Percentiles rank a stretch among this genome's conserved stretches.
Evolutionary conservation across 345 rosid genomes (phyloP).

Genomic region (Rhizophora mangle): DNA sequence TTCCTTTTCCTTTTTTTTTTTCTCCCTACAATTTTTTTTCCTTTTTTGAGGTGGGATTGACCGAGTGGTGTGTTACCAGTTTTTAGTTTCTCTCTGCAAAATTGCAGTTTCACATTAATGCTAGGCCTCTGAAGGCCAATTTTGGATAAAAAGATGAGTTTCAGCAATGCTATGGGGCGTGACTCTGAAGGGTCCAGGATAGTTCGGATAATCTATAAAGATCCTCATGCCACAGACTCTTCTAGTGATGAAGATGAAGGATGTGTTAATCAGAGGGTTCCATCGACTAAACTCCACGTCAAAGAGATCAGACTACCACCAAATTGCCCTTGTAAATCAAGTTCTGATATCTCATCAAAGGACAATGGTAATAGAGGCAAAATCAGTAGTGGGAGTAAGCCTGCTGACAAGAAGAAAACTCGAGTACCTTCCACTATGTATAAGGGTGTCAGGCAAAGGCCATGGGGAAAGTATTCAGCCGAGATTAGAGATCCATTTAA

Average conservation of each 20-base stretch:
- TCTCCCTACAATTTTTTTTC: neutral
- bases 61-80: neutral
- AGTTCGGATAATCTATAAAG: constrained; percentile 35
- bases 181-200: constrained; percentile 15
- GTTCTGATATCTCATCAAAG: neutral
- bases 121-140: constrained; percentile 25
- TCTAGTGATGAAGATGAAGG: constrained; percentile 42
- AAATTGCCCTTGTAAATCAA: neutral
- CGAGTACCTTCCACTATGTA: neutral
- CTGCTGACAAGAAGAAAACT: constrained; percentile 3
- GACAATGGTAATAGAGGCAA: neutral
- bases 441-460: constrained; percentile 51
- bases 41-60: neutral
- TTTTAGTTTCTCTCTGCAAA: neutral
- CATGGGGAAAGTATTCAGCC: constrained; percentile 49
- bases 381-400: neutral
- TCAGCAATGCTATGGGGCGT: neutral
- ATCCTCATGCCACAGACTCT: constrained; percentile 51
- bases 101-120: constrained; percentile 16
- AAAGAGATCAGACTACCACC: constrained; percentile 32
- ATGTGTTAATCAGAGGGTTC: neutral
- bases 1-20: neutral
- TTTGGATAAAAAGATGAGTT: constrained; percentile 16
- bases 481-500: constrained; percentile 52
- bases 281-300: constrained; percentile 14